Evolutionary conservation across 768 basidiomycete genomes (phyloP), one percentile per base, ranked within the genome.

Genomic region (Pisolithus sp.): DNA sequence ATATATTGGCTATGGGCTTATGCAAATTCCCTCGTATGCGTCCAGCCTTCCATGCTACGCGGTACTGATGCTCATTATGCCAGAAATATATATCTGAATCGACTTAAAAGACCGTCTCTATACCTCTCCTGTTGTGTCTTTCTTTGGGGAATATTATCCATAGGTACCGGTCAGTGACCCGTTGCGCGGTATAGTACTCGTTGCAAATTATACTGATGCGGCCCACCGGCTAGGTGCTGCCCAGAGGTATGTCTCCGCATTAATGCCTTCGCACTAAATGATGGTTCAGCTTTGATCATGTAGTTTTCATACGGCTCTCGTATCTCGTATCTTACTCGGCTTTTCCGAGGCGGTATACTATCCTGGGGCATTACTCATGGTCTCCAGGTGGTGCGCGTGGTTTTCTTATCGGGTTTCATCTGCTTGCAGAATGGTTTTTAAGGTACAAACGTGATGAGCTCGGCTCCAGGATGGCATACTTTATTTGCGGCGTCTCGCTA

Each of bases 291-390:
- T 28, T 40, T 5, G 7, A 28, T 40, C 26, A 13, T 39, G 31
- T 57, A 81, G 80, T 63, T 92, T 82, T 57, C 64, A 71, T 36
- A 75, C 79, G 17, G 82, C 76, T 4, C 73, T 86, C 4, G 65
- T 79, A n/a, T 82, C 81, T 0, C 77, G 89, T n/a, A 89, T 90
- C 68, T 77, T 85, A 62, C 76, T 90, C 18, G 89, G 89, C 20
- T 83, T 83, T 57, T 73, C 80, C 34, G 80, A 80, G 65, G 81
- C 81, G 17, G 81, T 80, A 4, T 85, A 84, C 67, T 82, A 81
- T 61, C 84, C 84, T 46, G 84, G 81, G 23, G 77, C 80, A 34
- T 65, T 86, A 45, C 85, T 85, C 64, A 67, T 86, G 13, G 70
- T 86, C 36, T 82, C 81, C 0, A 81, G 79, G 62, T 89, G 86